Evolutionary conservation across 176 grass and related monocot species (phyloP), one percentile per base, ranked within the genome.

Genomic region (Pharus latifolius): DNA sequence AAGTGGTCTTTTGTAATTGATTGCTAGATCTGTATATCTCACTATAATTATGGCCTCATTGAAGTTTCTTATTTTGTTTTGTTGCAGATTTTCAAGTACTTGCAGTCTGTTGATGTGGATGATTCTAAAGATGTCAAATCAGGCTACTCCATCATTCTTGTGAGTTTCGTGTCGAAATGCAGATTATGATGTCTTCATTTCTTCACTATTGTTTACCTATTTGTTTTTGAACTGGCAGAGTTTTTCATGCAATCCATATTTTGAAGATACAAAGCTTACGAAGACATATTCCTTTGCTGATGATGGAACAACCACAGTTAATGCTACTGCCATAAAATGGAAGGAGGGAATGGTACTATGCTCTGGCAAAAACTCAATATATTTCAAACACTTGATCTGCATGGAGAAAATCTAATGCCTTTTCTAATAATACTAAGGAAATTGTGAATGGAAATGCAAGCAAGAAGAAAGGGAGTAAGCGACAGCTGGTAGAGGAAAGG

Each of bases 401-500:
- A 52, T 67, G 33, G 23, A 66, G n/a, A 77, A 73, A 71, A 31
- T 74, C 58, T 87, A 40, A 80, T 72, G 6, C 34, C 58, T 79
- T 70, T 35, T 75, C 37, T 28, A 28, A 18, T 40, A 67, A 70
- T 74, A 54, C 33, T 25, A 46, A 99, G 96, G 87, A 63, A 44
- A 56, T 85, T 82, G 72, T 70, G n/a, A 90, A 83, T 78, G 87
- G 78, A 72, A 83, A 83, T 76, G 65, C 79, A 49, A 26, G 37
- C 44, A 84, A 88, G 70, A 87, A 83, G 55, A 99, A 99, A 61
- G 96, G 96, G 2, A 72, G 29, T 35, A 99, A 94, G 63, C 87
- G 90, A 0, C 87, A 87, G 63, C 79, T 94, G 66, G 60, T 88
- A n/a, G 85, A 84, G 70, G 90, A 99, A 87, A 99, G 90, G 96